Percentiles rank a stretch among this genome's conserved stretches.
phyloP scores from a whole-genome alignment of 108 stramenopile species.

The Cylindrotheca fusiformis region DNA sequence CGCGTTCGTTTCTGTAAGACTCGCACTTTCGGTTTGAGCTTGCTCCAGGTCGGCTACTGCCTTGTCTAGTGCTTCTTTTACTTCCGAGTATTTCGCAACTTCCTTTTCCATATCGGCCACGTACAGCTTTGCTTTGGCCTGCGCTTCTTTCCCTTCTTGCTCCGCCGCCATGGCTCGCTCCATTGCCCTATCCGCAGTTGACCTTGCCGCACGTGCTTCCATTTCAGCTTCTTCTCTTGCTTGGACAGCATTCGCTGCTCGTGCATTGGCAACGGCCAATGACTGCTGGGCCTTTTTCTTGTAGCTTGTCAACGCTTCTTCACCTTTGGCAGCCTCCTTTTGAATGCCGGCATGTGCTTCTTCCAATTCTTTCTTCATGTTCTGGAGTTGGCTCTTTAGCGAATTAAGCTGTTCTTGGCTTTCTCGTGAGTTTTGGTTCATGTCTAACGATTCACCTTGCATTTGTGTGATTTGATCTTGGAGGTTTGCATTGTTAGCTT shows the following conservation, averaged over 20 bases:
- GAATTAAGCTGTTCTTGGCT: constrained; percentile 49
- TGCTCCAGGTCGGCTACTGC: constrained; percentile 35
- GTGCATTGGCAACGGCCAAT: constrained; percentile 69
- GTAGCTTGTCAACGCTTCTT: constrained; percentile 70
- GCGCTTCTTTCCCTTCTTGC: constrained; percentile 45
- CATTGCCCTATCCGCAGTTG: constrained; percentile 68
- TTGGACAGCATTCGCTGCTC: constrained; percentile 74
- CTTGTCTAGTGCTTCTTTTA: constrained; percentile 29
- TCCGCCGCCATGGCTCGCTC: constrained; percentile 64
- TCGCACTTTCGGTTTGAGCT: constrained; percentile 5
- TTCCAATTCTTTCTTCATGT: constrained; percentile 44
- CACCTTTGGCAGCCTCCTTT: constrained; percentile 51
- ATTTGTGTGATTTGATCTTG: constrained; percentile 47
- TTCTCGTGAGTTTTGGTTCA: constrained; percentile 51
- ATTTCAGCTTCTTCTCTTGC: constrained; percentile 86
- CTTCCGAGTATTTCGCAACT: constrained; percentile 30
- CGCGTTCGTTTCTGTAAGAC: constrained; percentile 13
- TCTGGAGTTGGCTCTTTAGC: constrained; percentile 28
- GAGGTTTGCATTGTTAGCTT: constrained; percentile 38
- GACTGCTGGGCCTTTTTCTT: constrained; percentile 85
- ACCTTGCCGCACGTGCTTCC: constrained; percentile 72
- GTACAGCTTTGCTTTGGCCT: constrained; percentile 46
- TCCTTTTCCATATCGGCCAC: constrained; percentile 39
- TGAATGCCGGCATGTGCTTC: constrained; percentile 43
- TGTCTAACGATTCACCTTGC: constrained; percentile 47